Conservation (phyloP, 345 rosid genomes). For the Sonneratia caseolaris region DNA sequence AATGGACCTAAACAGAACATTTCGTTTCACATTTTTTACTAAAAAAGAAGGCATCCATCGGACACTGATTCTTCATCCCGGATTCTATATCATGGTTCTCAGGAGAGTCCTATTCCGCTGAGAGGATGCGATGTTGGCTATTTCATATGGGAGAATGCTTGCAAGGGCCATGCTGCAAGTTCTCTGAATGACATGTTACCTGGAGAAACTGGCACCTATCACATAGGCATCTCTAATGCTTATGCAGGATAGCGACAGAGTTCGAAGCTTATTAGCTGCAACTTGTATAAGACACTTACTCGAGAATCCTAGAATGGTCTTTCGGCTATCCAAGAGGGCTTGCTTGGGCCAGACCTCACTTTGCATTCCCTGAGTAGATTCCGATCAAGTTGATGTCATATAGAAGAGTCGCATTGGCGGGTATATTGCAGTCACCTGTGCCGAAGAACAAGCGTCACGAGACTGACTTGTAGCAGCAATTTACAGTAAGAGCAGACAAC, state of each 20-base stretch:
- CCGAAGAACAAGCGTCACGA: slow-evolving; percentile 8
- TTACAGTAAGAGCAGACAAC: not conserved
- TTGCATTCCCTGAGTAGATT: slow-evolving; percentile 55
- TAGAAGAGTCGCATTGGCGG: slow-evolving; percentile 83
- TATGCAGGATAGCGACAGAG: not conserved
- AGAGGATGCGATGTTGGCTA: not conserved
- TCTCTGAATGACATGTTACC: not conserved
- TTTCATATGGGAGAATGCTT: not conserved
- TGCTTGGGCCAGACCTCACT: slow-evolving; percentile 3
- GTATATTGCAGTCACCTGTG: slow-evolving; percentile 90
- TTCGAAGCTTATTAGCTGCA: not conserved
- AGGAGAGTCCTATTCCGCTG: not conserved
- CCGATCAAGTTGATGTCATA: slow-evolving; percentile 77
- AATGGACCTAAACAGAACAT: not conserved
- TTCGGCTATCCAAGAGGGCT: not conserved
- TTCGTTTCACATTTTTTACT: not conserved
- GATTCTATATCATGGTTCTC: not conserved
- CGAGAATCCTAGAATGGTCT: not conserved
- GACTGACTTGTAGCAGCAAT: not conserved
- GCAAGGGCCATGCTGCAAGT: not conserved
- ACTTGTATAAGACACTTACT: not conserved
- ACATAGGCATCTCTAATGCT: not conserved
- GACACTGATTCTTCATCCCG: not conserved
- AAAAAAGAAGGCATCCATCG: not conserved
- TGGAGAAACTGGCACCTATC: not conserved